Percentiles rank a stretch among this genome's conserved stretches.
Conservation (phyloP, 352 stramenopile species). For the Phytopythium mirpurense region DNA sequence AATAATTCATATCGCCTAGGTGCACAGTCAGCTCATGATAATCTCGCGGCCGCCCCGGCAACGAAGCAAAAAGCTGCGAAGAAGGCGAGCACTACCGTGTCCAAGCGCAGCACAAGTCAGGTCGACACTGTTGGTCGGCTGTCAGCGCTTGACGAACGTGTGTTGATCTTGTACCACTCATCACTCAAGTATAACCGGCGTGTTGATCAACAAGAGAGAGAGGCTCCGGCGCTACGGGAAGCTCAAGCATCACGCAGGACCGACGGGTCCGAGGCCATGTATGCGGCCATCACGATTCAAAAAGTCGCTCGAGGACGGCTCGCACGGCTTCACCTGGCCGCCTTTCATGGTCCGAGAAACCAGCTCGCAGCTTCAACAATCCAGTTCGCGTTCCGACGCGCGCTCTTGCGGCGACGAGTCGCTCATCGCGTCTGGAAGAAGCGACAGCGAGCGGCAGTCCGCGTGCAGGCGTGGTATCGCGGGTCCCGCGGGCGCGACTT, state of each 20-base stretch:
- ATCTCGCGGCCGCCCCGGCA: too few relatives aligned
- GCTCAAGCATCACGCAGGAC: background rate
- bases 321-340: conserved; percentile 23
- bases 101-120: background rate
- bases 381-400: conserved; percentile 33
- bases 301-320: conserved; percentile 33
- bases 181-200: conserved; percentile 30
- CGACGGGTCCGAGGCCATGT: conserved; percentile 48
- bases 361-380: conserved; percentile 25
- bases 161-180: conserved; percentile 62
- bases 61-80: background rate
- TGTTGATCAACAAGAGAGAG: conserved; percentile 4
- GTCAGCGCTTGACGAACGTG: conserved; percentile 43
- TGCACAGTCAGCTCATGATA: too few relatives aligned
- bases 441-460: conserved; percentile 14
- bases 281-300: conserved; percentile 58
- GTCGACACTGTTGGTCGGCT: conserved; percentile 2
- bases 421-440: conserved; percentile 18
- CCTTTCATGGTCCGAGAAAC: conserved; percentile 33
- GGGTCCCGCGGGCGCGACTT: conserved; percentile 25
- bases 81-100: background rate
- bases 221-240: background rate
- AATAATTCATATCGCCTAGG: background rate
- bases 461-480: conserved; percentile 45
- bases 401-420: conserved; percentile 17